Evolutionary conservation across 148 eudicot genomes (phyloP).

Genomic region (Camellia lanceoleosa): DNA sequence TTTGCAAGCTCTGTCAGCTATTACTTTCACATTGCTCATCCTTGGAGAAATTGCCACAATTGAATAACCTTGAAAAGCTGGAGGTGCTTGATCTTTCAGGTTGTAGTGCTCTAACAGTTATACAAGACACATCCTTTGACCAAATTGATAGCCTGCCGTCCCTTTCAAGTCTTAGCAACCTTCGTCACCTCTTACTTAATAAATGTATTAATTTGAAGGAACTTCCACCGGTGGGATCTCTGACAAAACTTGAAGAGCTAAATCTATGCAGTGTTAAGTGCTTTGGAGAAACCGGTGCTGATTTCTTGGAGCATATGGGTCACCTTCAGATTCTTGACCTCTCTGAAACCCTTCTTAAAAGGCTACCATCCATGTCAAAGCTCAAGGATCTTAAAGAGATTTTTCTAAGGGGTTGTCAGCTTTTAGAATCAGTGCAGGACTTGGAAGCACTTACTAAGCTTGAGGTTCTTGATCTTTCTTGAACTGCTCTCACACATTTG

Average conservation of each 20-base stretch:
- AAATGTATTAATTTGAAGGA: constrained; percentile 11
- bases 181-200: constrained; percentile 23
- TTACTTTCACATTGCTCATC: constrained; percentile 11
- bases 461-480: constrained; percentile 34
- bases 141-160: constrained; percentile 22
- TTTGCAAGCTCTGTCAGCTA: constrained; percentile 19
- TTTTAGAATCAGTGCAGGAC: constrained; percentile 9
- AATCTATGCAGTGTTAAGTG: constrained; percentile 20
- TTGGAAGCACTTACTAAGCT: constrained; percentile 19
- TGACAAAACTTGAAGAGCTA: constrained; percentile 29
- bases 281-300: background rate
- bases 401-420: constrained; percentile 20
- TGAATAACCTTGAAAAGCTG: constrained; percentile 17
- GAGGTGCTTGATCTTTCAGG: constrained; percentile 31
- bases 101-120: constrained; percentile 17
- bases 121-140: constrained; percentile 25
- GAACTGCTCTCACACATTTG: constrained; percentile 15
- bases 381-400: constrained; percentile 25
- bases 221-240: constrained; percentile 13
- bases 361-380: constrained; percentile 25
- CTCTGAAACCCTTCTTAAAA: constrained; percentile 18
- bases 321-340: constrained; percentile 28
- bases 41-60: constrained; percentile 11
- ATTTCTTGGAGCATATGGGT: constrained; percentile 16
- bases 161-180: constrained; percentile 21